Conservation (phyloP, 371 early-diverging fungal species). For the Sanchytrium tribonematis region DNA sequence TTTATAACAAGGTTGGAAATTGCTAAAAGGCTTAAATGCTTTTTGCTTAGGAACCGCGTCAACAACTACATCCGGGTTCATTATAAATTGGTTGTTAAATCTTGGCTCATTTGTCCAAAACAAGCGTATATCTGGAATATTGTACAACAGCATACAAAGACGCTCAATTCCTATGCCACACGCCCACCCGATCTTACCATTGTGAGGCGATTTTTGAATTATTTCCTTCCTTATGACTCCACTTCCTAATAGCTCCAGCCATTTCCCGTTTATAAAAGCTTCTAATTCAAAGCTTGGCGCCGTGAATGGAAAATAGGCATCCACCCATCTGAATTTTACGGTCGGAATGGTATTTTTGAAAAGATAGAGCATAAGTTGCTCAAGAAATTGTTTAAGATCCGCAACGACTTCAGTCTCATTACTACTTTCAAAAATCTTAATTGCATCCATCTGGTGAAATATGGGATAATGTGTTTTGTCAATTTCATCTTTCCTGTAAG, state of each 20-base stretch:
- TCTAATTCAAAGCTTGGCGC: conserved; percentile 88
- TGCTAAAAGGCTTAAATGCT: conserved; percentile 49
- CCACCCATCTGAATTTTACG: conserved; percentile 73
- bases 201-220: conserved; percentile 31
- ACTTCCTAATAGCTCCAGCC: conserved; percentile 83
- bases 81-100: conserved; percentile 51
- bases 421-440: conserved; percentile 13
- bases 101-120: conserved; percentile 80
- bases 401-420: background rate
- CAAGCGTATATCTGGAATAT: conserved; percentile 77
- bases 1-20: conserved; percentile 54
- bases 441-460: conserved; percentile 91
- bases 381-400: conserved; percentile 2
- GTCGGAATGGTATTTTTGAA: conserved; percentile 8
- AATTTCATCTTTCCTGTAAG: conserved; percentile 88
- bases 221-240: conserved; percentile 67
- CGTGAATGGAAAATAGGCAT: conserved; percentile 81
- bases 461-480: conserved; percentile 82
- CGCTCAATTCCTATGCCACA: conserved; percentile 87
- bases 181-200: conserved; percentile 65
- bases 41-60: conserved; percentile 7
- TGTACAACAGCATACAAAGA: conserved; percentile 81
- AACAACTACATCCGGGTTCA: conserved; percentile 18
- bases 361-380: background rate
- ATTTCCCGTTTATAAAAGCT: conserved; percentile 60